Percentiles rank a stretch among this genome's conserved stretches.
Conservation (phyloP, 805 yeast species). For the Hanseniaspora clermontiae region DNA sequence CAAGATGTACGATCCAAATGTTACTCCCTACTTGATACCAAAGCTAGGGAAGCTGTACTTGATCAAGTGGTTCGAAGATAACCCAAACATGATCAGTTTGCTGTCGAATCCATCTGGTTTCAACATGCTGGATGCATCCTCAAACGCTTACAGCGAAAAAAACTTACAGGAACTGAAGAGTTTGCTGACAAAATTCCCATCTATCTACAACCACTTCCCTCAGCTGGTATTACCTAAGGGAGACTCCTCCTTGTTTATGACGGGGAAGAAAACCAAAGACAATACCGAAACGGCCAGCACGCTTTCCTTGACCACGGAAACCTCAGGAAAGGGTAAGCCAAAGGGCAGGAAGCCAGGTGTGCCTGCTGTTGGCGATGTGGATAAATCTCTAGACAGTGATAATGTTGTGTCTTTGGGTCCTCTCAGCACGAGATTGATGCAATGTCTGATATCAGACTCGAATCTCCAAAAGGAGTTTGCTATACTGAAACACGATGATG, state of each 20-base stretch:
- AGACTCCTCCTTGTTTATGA: not conserved
- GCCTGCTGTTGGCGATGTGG: not conserved
- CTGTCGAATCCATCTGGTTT: conserved; percentile 3
- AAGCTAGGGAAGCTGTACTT: conserved; percentile 72
- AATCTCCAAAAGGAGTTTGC: conserved; percentile 19
- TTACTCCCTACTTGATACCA: conserved; percentile 70
- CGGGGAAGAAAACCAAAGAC: not conserved
- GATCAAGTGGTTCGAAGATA: conserved; percentile 80
- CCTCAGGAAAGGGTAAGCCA: not conserved
- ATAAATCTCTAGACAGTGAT: conserved; percentile 7
- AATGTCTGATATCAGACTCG: conserved; percentile 3
- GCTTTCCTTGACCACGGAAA: not conserved
- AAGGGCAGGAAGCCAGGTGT: not conserved
- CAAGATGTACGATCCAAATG: conserved; percentile 44
- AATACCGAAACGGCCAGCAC: not conserved
- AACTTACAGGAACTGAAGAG: not conserved
- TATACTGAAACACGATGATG: not conserved
- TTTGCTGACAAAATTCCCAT: conserved; percentile 2
- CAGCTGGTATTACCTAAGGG: conserved; percentile 14
- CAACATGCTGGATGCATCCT: not conserved
- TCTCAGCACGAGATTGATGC: conserved; percentile 9
- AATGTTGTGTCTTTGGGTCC: conserved; percentile 10
- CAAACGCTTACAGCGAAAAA: not conserved
- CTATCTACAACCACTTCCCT: conserved; percentile 17
- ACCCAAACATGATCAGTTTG: conserved; percentile 25